A percentile compares a stretch with the other conserved stretches of the same genome.
phyloP scores from a whole-genome alignment of 345 rosid genomes.

The Populus tremula region DNA sequence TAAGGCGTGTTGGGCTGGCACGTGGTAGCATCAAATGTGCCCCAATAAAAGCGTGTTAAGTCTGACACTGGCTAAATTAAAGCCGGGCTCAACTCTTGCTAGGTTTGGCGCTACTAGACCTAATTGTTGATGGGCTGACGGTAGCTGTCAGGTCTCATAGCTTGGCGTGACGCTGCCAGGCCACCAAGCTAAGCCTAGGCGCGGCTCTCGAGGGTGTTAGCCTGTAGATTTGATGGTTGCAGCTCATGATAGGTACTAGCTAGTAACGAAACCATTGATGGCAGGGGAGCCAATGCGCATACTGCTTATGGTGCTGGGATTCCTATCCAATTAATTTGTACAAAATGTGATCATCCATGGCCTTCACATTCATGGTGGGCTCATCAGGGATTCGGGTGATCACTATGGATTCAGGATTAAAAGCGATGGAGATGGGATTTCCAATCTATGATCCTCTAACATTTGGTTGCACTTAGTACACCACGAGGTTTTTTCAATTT shows the following conservation, averaged over 20 bases:
- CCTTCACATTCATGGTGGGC: slow-evolving; percentile 70
- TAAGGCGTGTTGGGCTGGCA: no score
- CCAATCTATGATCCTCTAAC: slow-evolving; percentile 55
- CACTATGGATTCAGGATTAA: slow-evolving; percentile 56
- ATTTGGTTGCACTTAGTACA: slow-evolving; percentile 34
- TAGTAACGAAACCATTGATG: slow-evolving; percentile 78
- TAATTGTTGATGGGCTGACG: no score
- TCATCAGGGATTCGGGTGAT: slow-evolving; percentile 53
- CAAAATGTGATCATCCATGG: slow-evolving; percentile 64
- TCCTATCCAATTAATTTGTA: slow-evolving; percentile 44
- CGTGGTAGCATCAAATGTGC: no score
- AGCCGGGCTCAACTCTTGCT: no score
- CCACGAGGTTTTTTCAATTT: no score
- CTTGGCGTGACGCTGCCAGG: no score
- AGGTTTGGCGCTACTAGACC: no score
- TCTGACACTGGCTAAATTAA: no score
- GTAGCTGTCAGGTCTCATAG: no score
- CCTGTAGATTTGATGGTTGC: slow-evolving; percentile 8
- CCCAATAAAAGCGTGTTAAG: no score
- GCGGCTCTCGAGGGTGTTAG: no score
- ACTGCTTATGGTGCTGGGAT: slow-evolving; percentile 65
- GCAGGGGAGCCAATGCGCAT: slow-evolving; percentile 59
- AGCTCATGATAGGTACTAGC: slow-evolving; percentile 45
- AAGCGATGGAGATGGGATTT: slow-evolving; percentile 83
- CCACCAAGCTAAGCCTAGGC: no score